Conservation (phyloP, 768 basidiomycete species). For the Chiua virens region DNA sequence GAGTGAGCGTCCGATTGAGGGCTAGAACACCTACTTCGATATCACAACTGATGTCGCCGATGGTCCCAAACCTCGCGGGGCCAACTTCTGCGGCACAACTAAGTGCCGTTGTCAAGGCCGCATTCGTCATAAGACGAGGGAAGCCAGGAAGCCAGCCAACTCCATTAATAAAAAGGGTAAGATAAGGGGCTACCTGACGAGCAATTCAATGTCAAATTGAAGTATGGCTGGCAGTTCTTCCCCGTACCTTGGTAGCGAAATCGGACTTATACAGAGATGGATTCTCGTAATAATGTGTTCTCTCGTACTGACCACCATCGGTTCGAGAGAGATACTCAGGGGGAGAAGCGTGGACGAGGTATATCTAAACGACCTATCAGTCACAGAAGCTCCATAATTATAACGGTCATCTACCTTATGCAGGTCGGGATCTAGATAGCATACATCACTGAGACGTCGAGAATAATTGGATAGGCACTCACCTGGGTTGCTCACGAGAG, state of each 20-base stretch:
- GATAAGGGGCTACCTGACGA: conserved; percentile 77
- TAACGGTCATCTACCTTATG: conserved; percentile 45
- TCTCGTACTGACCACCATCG: conserved; percentile 57
- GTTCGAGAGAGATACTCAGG: conserved; percentile 65
- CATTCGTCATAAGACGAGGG: conserved; percentile 76
- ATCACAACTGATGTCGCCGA: conserved; percentile 91
- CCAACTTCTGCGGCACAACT: conserved; percentile 48
- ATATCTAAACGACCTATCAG: conserved; percentile 48
- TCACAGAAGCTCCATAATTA: neutral
- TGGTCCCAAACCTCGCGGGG: conserved; percentile 59
- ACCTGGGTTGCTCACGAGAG: conserved; percentile 56
- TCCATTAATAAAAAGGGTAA: conserved; percentile 84
- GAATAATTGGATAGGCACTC: conserved; percentile 9
- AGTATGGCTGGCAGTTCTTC: neutral
- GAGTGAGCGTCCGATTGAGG: neutral
- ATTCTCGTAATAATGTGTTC: conserved; percentile 70
- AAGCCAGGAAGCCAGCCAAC: conserved; percentile 79
- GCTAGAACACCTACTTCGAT: conserved; percentile 52
- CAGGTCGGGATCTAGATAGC: conserved; percentile 48
- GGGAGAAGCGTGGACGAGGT: conserved; percentile 70
- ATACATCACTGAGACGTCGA: conserved; percentile 1
- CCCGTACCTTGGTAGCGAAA: conserved; percentile 64
- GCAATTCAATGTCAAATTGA: neutral
- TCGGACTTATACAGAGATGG: conserved; percentile 65
- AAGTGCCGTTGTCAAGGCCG: conserved; percentile 54